Base-by-base conservation (phyloP, 305 asterid genomes). In the Solanum hybrid region DNA sequence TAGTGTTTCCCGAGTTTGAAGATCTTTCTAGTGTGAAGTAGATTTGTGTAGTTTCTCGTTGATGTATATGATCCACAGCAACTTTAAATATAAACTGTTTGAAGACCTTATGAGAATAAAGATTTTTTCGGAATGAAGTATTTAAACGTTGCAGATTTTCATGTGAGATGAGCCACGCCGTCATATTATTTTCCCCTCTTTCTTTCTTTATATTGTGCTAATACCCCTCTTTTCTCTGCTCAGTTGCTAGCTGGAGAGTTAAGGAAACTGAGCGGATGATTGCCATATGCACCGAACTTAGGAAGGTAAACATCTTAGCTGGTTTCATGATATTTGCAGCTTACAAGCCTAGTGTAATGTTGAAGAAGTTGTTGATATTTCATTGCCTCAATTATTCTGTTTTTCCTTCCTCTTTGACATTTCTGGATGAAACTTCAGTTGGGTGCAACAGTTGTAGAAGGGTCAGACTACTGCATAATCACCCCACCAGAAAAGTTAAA, bases 181-280 rank as follows among this genome's bases (percentile, higher is more conserved):
- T 40, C 15, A 26, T 40, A 81, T 42, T 45, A 6, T 45, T 82
- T 82, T 29, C 38, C 19, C 2, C 75, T 27, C 75, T 29, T 24
- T 84, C 75, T 45, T 15, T 45, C 64, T 45, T 45, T 82, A 17
- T 45, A 45, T 45, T 82, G 19, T 82, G 87, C 87, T 82, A 29
- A 78, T 29, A 4, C 76, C 78, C 80, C 45, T 45, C 86, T 36
- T 77, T 51, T 80, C 27, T 51, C 32, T 31, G 31, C 37, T 87
- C 95, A 97, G 99, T 97, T 94, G 99, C 99, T 72, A 97, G 99
- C 94, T 97, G 99, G 99, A 97, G 99, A 92, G 99, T 97, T 73
- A 97, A 97, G 95, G 99, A 97, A 94, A 96, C 99, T 1, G 99
- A 97, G 90, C 93, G 99, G 81, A 97, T 97, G 99, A 96, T 97